A percentile compares a stretch with the other conserved stretches of the same genome.
phyloP scores from a whole-genome alignment of 2,329 filamentous ascomycete species.

The Bipolaris sorokiniana region DNA sequence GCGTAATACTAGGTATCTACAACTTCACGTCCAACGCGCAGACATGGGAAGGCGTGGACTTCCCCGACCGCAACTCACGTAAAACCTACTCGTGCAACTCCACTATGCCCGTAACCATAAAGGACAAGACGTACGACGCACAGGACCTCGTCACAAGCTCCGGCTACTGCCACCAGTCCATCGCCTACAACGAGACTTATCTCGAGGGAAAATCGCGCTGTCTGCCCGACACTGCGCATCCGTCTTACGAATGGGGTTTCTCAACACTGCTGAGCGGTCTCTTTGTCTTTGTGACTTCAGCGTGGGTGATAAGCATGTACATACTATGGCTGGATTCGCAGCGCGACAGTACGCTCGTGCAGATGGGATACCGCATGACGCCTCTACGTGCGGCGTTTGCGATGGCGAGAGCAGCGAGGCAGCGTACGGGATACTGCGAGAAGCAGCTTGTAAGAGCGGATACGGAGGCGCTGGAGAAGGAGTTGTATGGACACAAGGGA shows the following conservation, averaged over 20 bases:
- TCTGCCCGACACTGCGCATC: conserved; percentile 35
- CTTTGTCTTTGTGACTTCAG: conserved; percentile 40
- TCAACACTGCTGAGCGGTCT: conserved; percentile 42
- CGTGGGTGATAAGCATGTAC: conserved; percentile 45
- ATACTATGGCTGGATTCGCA: conserved; percentile 46
- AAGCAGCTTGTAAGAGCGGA: conserved; percentile 27
- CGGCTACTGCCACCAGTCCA: conserved; percentile 28
- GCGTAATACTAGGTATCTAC: conserved; percentile 8
- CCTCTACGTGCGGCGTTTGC: conserved; percentile 42
- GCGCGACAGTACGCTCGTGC: conserved; percentile 32
- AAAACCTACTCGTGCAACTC: conserved; percentile 20
- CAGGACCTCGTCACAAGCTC: conserved; percentile 11
- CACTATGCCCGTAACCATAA: conserved; percentile 17
- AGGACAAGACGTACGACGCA: conserved; percentile 22
- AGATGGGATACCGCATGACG: conserved; percentile 38
- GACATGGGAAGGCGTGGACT: background rate
- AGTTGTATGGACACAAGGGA: conserved; percentile 24
- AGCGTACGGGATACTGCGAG: conserved; percentile 27
- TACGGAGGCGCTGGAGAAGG: conserved; percentile 24
- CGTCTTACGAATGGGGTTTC: conserved; percentile 48
- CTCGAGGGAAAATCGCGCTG: conserved; percentile 28
- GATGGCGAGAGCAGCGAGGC: conserved; percentile 31
- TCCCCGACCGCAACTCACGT: background rate
- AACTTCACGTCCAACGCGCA: conserved; percentile 20
- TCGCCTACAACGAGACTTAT: conserved; percentile 17